Evolutionary conservation across 2,329 filamentous ascomycete genomes (phyloP).

Genomic region (Colletotrichum horii): DNA sequence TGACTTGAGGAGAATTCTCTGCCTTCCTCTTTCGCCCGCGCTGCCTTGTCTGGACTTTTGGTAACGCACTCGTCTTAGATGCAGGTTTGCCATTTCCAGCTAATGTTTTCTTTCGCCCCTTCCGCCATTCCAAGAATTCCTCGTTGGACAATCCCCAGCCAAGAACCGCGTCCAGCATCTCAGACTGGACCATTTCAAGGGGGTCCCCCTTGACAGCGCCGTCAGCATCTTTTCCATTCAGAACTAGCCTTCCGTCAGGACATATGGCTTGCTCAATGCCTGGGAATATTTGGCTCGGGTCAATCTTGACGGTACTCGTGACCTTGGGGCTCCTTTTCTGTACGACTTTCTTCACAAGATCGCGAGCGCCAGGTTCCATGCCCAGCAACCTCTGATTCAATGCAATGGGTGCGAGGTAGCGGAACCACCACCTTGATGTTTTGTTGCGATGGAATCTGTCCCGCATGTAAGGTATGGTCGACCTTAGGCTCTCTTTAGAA

Average conservation of each 20-base stretch:
- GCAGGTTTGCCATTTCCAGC: neutral
- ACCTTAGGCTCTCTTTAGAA: neutral
- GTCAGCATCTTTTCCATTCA: neutral
- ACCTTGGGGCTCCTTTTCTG: neutral
- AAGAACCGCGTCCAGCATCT: neutral
- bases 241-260: neutral
- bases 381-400: neutral
- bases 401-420: neutral
- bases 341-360: neutral
- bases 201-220: neutral
- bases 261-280: neutral
- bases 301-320: neutral
- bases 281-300: neutral
- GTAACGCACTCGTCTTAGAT: neutral
- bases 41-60: neutral
- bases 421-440: neutral
- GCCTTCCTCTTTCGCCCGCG: neutral
- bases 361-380: neutral
- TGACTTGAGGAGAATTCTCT: rapidly evolving
- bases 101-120: neutral
- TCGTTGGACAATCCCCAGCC: neutral
- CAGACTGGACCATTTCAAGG: neutral
- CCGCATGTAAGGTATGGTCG: neutral
- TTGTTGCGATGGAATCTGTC: neutral
- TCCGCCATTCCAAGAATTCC: neutral